A percentile compares a stretch with the other conserved stretches of the same genome.
These are phyloP conservation scores for Clathrospora elynae DNA, from an alignment of 2,329 filamentous ascomycete genomes.

Conservation along the genomic window DNA sequence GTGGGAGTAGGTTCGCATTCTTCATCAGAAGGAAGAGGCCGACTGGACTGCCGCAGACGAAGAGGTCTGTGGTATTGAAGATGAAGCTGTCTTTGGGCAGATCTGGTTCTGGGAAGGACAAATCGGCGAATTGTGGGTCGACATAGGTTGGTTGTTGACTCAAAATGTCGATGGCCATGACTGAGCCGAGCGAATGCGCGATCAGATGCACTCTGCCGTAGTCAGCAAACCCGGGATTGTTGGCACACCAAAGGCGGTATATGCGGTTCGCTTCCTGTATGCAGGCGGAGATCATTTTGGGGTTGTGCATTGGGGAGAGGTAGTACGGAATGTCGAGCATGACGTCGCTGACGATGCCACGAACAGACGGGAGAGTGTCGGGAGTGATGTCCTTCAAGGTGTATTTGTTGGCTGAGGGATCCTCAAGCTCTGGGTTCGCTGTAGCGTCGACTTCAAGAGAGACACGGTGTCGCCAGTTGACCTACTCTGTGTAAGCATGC, in stretches of 20 bases:
- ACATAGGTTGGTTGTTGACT: conserved; percentile 82
- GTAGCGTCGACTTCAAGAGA: conserved; percentile 76
- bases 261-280: conserved; percentile 91
- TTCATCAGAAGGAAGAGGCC: conserved; percentile 93
- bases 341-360: conserved; percentile 92
- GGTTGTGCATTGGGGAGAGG: conserved; percentile 86
- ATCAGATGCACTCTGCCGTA: conserved; percentile 88
- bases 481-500: conserved; percentile 32
- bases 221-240: conserved; percentile 84
- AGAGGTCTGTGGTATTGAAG: conserved; percentile 88
- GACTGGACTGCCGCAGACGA: conserved; percentile 86
- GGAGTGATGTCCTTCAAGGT: conserved; percentile 89
- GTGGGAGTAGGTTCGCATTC: conserved; percentile 71
- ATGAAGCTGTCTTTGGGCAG: conserved; percentile 69
- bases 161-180: conserved; percentile 91
- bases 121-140: conserved; percentile 52
- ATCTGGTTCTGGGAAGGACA: conserved; percentile 50
- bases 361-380: conserved; percentile 83
- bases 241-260: conserved; percentile 92
- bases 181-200: conserved; percentile 90
- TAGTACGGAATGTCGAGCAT: conserved; percentile 99
- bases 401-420: conserved; percentile 66
- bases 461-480: conserved; percentile 91
- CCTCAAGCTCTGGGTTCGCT: conserved; percentile 59
- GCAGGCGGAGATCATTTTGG: conserved; percentile 90